Percentiles rank a stretch among this genome's conserved stretches.
These are phyloP conservation scores for Ceratocystis cubensis DNA, from an alignment of 2,329 filamentous ascomycete genomes.

Conservation along the genomic window DNA sequence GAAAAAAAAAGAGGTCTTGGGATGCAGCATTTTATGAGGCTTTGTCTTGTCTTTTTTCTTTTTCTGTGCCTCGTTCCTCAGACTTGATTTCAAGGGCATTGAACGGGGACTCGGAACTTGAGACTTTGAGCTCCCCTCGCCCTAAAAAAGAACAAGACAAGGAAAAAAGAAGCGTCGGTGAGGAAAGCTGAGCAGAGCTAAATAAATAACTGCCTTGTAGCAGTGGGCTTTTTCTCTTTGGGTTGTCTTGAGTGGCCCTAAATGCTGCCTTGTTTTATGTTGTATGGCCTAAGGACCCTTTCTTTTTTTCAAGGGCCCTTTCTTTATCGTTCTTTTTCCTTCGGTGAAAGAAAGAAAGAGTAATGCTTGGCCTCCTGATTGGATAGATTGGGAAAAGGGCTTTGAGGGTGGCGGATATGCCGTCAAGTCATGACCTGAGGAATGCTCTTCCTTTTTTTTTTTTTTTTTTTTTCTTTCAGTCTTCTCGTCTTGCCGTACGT, in stretches of 20 bases:
- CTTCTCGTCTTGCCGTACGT: not conserved
- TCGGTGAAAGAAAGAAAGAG: not conserved
- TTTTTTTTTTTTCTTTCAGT: not conserved
- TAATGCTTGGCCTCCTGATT: not conserved
- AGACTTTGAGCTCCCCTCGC: too few species aligned
- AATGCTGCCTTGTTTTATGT: not conserved
- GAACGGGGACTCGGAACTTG: not conserved
- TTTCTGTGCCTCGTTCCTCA: not conserved
- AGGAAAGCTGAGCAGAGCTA: not conserved
- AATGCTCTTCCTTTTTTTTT: not conserved
- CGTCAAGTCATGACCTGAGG: conserved; percentile 9
- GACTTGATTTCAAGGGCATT: not conserved
- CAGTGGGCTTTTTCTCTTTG: not conserved
- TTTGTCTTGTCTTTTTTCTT: not conserved
- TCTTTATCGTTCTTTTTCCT: not conserved
- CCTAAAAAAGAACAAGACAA: too few species aligned
- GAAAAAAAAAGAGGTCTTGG: conserved; percentile 5
- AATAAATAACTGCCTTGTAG: too few species aligned
- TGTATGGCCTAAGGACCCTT: not conserved
- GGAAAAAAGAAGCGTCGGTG: too few species aligned
- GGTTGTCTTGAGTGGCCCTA: not conserved
- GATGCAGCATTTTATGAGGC: not conserved
- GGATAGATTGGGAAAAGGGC: not conserved
- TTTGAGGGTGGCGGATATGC: not conserved
- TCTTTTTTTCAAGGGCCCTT: not conserved